phyloP scores from a whole-genome alignment of 768 basidiomycete genomes.

The Pleurotus citrinopileatus region DNA sequence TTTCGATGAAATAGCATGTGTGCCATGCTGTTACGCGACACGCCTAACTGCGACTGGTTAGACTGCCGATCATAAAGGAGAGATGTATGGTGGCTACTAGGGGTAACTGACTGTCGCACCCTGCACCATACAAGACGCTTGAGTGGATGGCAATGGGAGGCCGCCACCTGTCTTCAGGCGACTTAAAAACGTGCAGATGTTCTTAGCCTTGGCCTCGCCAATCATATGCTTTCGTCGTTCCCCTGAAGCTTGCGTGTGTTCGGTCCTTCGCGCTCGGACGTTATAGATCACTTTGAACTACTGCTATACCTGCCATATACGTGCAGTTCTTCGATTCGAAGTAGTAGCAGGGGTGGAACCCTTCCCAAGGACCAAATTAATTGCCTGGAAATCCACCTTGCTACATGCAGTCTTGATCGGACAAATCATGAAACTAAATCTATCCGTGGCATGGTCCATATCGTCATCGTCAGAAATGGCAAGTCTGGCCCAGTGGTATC shows the following conservation, averaged over 20 bases:
- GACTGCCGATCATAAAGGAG: not conserved
- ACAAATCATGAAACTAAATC: constrained; percentile 2
- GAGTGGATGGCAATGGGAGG: not conserved
- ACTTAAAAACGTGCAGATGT: not conserved
- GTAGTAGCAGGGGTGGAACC: not conserved
- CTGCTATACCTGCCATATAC: not conserved
- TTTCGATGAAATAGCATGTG: no score
- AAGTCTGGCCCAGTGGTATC: not conserved
- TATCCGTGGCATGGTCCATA: not conserved
- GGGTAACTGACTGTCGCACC: not conserved
- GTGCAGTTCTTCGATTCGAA: not conserved
- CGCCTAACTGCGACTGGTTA: not conserved
- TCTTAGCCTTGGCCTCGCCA: not conserved
- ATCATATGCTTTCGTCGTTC: not conserved
- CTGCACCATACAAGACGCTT: not conserved
- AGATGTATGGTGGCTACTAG: not conserved
- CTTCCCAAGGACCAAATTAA: constrained; percentile 4
- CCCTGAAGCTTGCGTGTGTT: no score
- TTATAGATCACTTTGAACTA: no score
- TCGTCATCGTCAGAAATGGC: constrained; percentile 1
- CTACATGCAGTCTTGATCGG: not conserved
- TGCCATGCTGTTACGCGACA: not conserved
- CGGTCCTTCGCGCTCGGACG: no score
- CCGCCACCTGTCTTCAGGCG: not conserved
- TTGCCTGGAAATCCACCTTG: not conserved